Evolutionary conservation across 2,329 filamentous ascomycete species (phyloP), one percentile per base, ranked within the genome.

Genomic region (Aureobasidium zeae): DNA sequence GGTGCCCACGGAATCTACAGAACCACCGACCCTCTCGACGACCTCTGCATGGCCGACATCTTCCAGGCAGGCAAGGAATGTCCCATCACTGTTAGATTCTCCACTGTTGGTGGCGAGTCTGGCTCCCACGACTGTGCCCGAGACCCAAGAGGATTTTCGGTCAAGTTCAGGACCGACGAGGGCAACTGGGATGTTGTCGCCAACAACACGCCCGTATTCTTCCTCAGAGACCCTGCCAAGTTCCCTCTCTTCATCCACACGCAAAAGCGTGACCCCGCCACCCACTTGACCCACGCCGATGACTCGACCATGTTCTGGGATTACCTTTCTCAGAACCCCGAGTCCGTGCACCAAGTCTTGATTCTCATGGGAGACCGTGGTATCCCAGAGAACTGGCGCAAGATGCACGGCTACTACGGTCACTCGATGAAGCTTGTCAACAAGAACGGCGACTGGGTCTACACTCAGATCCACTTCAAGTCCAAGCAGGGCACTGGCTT

Each of bases 141-240:
- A 47, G 82, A 87, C 52, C 81, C 81, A 8, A 70, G 81, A 54
- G 83, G 83, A 0, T 86, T 86, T 54, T 72, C 79, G 1, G 69
- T 83, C 50, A 86, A 86, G 63, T 81, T 86, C 63, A 72, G 79
- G 26, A 85, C 81, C 0, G 75, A 80, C 13, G 76, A 85, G 53
- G 81, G 81, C n/a, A 84, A 84, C 53, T 82, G 75, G 72, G 80
- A 84, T 55, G 69, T 79, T 60, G 80, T 85, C 6, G 76, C 74
- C 49, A 84, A 83, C 66, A 85, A 85, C 57, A 83, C 79, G 0
- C 81, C 81, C 0, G 75, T 84, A 2, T 86, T 86, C 69, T 86
- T 86, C 63, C 56, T 85, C n/a, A 69, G 81, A 42, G 81, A 86
- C 49, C 78, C 81, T 0, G 72, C 77, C 50, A 85, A 86, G 60